Base-by-base conservation (phyloP, 371 early-diverging fungal species). In the Umbelopsis sp. region DNA sequence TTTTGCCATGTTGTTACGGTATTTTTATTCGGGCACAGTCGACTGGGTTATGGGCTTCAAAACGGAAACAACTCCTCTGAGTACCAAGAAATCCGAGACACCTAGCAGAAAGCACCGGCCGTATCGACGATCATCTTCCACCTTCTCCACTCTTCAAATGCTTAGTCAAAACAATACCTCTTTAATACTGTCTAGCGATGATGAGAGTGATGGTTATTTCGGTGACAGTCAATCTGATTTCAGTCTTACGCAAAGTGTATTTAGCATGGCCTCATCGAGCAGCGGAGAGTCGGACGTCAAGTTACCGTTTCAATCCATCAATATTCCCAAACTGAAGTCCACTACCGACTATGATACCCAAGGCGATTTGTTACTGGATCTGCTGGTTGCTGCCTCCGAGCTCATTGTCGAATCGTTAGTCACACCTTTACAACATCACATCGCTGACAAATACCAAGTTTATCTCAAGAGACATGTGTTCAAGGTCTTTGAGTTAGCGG, bases 1-100 rank as follows among this genome's bases (percentile, higher is more conserved):
- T 20, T 65, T 65, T 18, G 48, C 66, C 7, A 48, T 65, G 66
- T 38, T 65, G n/a, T 35, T 65, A 20, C 66, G 66, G 1, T 65
- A 50, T 46, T 37, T 65, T 14, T 65, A 65, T 46, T 37, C 66
- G 20, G 66, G 66, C 18, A 51, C 51, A 5, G 66, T 65, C 29
- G 66, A 65, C 37, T 51, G 57, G 57, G 18, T 57, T 18, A 57
- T 35, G 16, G 57, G 29, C 18, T 57, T 29, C 35, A 57, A 57
- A 18, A 4, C 57, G 4, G 57, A 57, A 57, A 57, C 57, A 0
- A 7, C 7, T 41, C 12, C 57, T 57, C 29, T 57, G 18, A 12
- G 16, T 3, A 57, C 29, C 6, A 48, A 48, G 48, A 18, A 10
- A 18, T 48, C 48, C 22, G 22, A 14, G 57, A 57, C 52, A 51